A percentile compares a stretch with the other conserved stretches of the same genome.
These are phyloP conservation scores for Suhomyces prunicola DNA, from an alignment of 805 yeast species.

Conservation along the genomic window DNA sequence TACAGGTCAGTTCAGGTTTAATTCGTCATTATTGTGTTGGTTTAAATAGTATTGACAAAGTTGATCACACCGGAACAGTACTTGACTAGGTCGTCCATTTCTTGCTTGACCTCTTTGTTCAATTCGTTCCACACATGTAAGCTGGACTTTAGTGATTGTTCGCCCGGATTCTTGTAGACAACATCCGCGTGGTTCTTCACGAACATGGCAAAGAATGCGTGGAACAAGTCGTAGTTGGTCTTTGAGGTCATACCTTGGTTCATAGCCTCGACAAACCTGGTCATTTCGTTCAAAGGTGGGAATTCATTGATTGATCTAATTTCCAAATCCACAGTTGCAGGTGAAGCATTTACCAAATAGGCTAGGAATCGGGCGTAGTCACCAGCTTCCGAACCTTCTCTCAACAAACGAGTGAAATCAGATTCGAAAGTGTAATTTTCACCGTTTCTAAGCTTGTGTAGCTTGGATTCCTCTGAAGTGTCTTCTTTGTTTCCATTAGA, in stretches of 20 bases:
- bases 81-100: conserved; percentile 65
- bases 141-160: conserved; percentile 41
- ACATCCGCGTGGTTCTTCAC: conserved; percentile 82
- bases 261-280: conserved; percentile 65
- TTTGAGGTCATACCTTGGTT: conserved; percentile 54
- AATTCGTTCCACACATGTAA: conserved; percentile 48
- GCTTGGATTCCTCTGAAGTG: conserved; percentile 16
- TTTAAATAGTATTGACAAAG: conserved; percentile 48
- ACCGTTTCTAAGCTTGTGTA: conserved; percentile 32
- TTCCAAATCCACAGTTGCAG: conserved; percentile 80
- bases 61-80: conserved; percentile 78
- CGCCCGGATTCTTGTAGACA: conserved; percentile 39
- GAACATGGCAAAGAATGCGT: conserved; percentile 75
- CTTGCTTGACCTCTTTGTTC: conserved; percentile 41
- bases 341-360: conserved; percentile 59
- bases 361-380: conserved; percentile 52
- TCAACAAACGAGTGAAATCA: conserved; percentile 61
- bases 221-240: conserved; percentile 68
- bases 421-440: conserved; percentile 60
- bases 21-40: not conserved
- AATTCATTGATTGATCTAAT: conserved; percentile 69
- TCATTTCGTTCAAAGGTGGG: conserved; percentile 66
- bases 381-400: conserved; percentile 43
- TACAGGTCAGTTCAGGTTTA: not conserved
- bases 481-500: conserved; percentile 5